Conservation (phyloP, 2,329 filamentous ascomycete species). For the Salinomyces thailandicus region DNA sequence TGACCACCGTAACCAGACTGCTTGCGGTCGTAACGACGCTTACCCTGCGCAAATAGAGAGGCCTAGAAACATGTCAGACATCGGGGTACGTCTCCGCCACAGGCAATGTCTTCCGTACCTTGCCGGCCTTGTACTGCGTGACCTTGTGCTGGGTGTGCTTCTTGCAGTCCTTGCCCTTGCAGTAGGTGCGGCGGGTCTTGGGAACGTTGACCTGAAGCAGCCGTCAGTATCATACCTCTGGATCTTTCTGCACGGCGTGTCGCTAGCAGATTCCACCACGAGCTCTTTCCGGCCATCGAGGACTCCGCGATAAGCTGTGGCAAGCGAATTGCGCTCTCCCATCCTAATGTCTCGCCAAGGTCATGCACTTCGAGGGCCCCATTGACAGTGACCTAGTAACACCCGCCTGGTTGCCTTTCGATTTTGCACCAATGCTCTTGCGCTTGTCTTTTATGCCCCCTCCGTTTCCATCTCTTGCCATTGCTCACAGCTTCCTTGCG, state of each 20-base stretch:
- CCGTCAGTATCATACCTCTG: too few relatives aligned
- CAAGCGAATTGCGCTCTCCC: too few relatives aligned
- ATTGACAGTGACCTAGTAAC: neutral
- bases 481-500: neutral
- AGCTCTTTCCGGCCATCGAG: too few relatives aligned
- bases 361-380: too few relatives aligned
- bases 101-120: conserved; percentile 58
- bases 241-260: too few relatives aligned
- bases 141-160: conserved; percentile 73
- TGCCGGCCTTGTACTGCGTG: conserved; percentile 94
- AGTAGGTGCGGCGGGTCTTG: conserved; percentile 95
- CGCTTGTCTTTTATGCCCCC: neutral
- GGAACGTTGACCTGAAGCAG: conserved; percentile 99
- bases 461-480: neutral
- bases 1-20: conserved; percentile 99
- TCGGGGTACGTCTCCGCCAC: too few relatives aligned
- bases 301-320: too few relatives aligned
- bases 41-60: conserved; percentile 94
- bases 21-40: conserved; percentile 99
- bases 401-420: too few relatives aligned
- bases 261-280: too few relatives aligned
- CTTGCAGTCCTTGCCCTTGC: conserved; percentile 89
- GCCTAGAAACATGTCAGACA: conserved; percentile 44
- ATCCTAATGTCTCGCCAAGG: too few relatives aligned
- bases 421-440: too few relatives aligned